Base-by-base conservation (phyloP, 139 green algal genomes). In the Coccomyxa sp. region DNA sequence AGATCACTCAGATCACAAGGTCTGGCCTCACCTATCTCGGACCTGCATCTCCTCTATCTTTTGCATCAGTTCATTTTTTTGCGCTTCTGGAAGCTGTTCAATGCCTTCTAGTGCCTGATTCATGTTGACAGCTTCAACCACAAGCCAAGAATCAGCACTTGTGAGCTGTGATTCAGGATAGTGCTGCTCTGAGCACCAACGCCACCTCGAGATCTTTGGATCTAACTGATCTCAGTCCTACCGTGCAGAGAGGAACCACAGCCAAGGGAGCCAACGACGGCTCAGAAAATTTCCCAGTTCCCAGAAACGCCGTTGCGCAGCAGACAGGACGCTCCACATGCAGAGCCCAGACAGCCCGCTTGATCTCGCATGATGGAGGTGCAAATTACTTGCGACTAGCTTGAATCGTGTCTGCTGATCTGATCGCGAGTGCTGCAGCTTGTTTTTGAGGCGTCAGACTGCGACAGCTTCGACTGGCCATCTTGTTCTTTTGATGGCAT, bases 11-110 rank as follows among this genome's bases (percentile, higher is more conserved):
- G 27, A 63, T 80, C 31, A 13, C 76, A 18, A 57, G 30, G 30
- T 51, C 71, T 57, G 23, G 13, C 10, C 89, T 15, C 82, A 97
- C 94, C 94, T 98, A 86, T 98, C 95, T 27, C 94, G 84, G 11
- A 97, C 88, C 89, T 98, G 95, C 93, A 96, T 96, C 76, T 93
- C 82, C 86, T 98, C 95, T 68, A 98, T 92, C 15, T 86, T 80
- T 68, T 88, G 77, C 78, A 92, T 84, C 30, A 96, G 86, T 79
- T 87, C 71, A 67, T 89, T 63, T 79, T 91, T 92, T 67, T 95
- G 92, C 25, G 90, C 89, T 12, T 91, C 86, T 18, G 88, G 85
- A 87, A 94, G 38, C n/a, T 88, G 85, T 25, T 81, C 82, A 10
- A 88, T 13, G 67, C 85, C 81, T 28, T 85, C 84, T 27, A 87